Evolutionary conservation across 495 filamentous ascomycete species (phyloP), one percentile per base, ranked within the genome.

Genomic region (Penicillium manginii): DNA sequence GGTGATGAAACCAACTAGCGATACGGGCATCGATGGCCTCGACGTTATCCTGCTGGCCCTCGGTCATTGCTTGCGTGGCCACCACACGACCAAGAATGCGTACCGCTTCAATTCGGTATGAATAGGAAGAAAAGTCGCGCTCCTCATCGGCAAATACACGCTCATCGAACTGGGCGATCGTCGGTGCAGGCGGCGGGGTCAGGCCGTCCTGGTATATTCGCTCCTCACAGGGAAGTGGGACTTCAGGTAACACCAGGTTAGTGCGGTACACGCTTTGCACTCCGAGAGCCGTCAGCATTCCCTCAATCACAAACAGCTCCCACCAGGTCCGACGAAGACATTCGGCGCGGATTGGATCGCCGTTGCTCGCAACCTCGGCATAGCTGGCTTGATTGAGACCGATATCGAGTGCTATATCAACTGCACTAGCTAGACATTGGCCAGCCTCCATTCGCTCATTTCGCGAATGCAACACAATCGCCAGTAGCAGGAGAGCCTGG

Each of bases 281-380:
- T 1, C 77, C 77, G 2, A 80, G 69, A 4, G 76, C 80, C 7
- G 83, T 82, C 54, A 84, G 60, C 63, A 84, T 70, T 10, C 76
- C 80, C 64, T 96, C 91, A 14, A 91, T 82, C 42, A 92, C 84
- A 66, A 88, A 96, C 49, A 97, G 71, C 62, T 96, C 91, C 92
- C 92, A 97, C 92, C 91, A 96, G 15, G 91, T 96, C 40, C 92
- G 82, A 23, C 92, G 81, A 81, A 90, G 86, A 66, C 88, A 88
- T 67, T 97, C 92, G 35, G 84, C 87, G 6, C 88, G 69, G 8
- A 90, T 75, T 0, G 78, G 77, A 53, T 86, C 79, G 8, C 73
- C 71, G 29, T 72, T 65, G 35, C 80, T 73, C 63, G 84, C 73
- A 2, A 69, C 59, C 2, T 66, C 59, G 4, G 82, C 78, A 60